Percentiles rank a stretch among this genome's conserved stretches.
These are phyloP conservation scores for Podospora fimiseda DNA, from an alignment of 495 filamentous ascomycete species.

Conservation along the genomic window DNA sequence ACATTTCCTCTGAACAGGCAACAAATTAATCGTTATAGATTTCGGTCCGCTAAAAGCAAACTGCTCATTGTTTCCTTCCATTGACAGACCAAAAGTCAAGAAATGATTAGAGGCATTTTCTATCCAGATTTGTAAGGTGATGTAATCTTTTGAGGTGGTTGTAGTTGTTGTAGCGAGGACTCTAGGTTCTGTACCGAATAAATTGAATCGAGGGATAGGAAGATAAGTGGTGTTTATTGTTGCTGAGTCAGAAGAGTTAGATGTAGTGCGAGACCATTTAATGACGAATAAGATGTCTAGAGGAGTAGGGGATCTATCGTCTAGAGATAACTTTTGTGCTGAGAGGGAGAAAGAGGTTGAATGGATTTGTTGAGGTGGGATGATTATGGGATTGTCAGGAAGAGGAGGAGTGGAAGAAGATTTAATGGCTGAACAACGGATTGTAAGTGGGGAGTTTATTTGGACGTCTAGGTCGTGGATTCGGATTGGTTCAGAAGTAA, in stretches of 20 bases:
- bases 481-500: conserved; percentile 62
- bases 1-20: conserved; percentile 67
- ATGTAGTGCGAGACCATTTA: conserved; percentile 58
- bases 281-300: conserved; percentile 72
- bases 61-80: conserved; percentile 86
- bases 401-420: conserved; percentile 18
- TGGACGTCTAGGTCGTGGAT: conserved; percentile 58
- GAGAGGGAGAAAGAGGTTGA: conserved; percentile 65
- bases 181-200: conserved; percentile 79
- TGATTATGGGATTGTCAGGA: conserved; percentile 17
- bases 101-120: conserved; percentile 95
- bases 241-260: too few species aligned
- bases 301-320: conserved; percentile 66
- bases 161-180: conserved; percentile 69
- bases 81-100: conserved; percentile 80
- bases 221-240: conserved; percentile 51
- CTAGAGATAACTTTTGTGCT: conserved; percentile 65
- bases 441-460: conserved; percentile 45
- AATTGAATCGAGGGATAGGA: conserved; percentile 66
- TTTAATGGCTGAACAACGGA: conserved; percentile 32
- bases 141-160: too few species aligned
- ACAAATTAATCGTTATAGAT: conserved; percentile 63
- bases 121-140: conserved; percentile 40
- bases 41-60: conserved; percentile 94
- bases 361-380: conserved; percentile 58